A percentile compares a stretch with the other conserved stretches of the same genome.
These are phyloP conservation scores for Phyllosticta capitalensis DNA, from an alignment of 2,329 filamentous ascomycete genomes.

Conservation along the genomic window DNA sequence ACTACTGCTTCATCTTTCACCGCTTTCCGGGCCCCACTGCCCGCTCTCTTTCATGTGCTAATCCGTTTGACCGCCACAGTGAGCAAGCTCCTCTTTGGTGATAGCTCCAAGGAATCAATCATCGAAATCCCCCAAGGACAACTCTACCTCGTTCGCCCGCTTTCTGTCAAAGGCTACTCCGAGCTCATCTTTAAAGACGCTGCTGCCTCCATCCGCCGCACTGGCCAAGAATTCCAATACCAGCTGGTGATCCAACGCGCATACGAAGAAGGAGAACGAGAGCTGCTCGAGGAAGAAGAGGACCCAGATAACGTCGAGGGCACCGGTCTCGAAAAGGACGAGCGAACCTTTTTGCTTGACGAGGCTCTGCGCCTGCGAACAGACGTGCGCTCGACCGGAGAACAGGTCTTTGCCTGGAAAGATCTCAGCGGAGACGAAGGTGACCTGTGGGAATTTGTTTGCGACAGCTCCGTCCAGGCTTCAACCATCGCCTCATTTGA, in stretches of 20 bases:
- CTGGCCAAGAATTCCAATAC: conserved; percentile 92
- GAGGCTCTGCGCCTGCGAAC: conserved; percentile 80
- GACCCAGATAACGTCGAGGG: conserved; percentile 69
- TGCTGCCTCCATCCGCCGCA: conserved; percentile 81
- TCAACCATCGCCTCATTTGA: conserved; percentile 73
- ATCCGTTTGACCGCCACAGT: conserved; percentile 42
- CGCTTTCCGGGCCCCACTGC: conserved; percentile 11
- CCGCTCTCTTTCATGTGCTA: conserved; percentile 9
- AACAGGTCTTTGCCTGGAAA: conserved; percentile 86
- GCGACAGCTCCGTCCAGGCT: conserved; percentile 61
- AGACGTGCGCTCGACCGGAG: conserved; percentile 67
- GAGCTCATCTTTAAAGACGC: conserved; percentile 99
- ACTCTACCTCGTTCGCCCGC: conserved; percentile 90
- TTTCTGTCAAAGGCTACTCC: conserved; percentile 93
- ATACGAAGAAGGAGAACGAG: conserved; percentile 95
- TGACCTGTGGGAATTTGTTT: conserved; percentile 97
- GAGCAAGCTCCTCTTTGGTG: conserved; percentile 85
- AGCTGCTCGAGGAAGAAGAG: conserved; percentile 76
- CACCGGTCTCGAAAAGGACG: conserved; percentile 76
- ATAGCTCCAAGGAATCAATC: conserved; percentile 81
- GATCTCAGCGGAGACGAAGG: conserved; percentile 88
- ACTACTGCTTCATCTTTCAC: conserved; percentile 21
- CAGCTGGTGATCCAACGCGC: conserved; percentile 93
- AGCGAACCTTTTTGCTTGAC: conserved; percentile 95
- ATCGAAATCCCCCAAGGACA: conserved; percentile 93